phyloP scores from a whole-genome alignment of 192 early-diverging fungal genomes.

The Kickxella alabastrina region DNA sequence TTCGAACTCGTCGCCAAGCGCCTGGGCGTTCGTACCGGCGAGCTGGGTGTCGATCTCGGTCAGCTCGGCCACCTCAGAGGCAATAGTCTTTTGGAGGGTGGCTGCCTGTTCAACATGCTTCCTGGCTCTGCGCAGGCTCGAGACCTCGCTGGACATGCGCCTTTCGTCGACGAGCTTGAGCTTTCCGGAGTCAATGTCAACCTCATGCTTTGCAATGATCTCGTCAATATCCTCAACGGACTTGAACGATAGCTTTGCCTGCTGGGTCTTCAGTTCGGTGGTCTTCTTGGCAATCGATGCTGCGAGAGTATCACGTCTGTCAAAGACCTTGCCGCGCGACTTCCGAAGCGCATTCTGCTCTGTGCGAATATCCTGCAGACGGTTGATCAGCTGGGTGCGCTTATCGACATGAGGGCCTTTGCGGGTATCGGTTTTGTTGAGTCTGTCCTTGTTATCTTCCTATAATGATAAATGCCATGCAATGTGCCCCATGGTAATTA shows the following conservation, averaged over 20 bases:
- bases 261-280: constrained; percentile 68
- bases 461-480: constrained; percentile 23
- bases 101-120: constrained; percentile 78
- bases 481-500: too few relatives aligned
- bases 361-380: constrained; percentile 64
- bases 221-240: constrained; percentile 74
- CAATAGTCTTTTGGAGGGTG: constrained; percentile 69
- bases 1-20: constrained; percentile 66
- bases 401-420: constrained; percentile 54
- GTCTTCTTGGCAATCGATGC: constrained; percentile 78
- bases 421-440: constrained; percentile 56
- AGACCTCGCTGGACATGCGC: constrained; percentile 46
- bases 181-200: constrained; percentile 70
- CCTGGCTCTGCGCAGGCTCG: constrained; percentile 22
- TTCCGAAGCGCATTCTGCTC: constrained; percentile 70
- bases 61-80: constrained; percentile 63
- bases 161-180: constrained; percentile 86
- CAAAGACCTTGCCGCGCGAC: constrained; percentile 65
- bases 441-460: constrained; percentile 55
- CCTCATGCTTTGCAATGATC: constrained; percentile 69
- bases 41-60: constrained; percentile 56
- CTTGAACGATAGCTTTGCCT: constrained; percentile 78
- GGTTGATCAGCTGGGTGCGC: constrained; percentile 58
- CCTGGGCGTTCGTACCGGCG: constrained; percentile 58
- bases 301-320: constrained; percentile 66